Conservation (phyloP, 129 eudicot genomes). For the Escallonia rubra region DNA sequence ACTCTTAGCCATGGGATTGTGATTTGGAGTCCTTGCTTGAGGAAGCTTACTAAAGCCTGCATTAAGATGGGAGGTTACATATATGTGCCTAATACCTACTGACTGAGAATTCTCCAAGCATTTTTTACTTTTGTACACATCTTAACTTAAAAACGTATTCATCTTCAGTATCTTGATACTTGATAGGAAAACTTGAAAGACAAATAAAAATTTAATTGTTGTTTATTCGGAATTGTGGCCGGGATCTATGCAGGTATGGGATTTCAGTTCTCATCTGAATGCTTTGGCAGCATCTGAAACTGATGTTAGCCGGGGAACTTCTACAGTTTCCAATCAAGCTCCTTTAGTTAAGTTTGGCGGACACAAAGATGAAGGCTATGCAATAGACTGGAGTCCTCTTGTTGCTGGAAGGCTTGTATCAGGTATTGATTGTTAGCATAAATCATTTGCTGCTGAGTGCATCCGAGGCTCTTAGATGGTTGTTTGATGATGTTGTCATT, state of each 20-base stretch:
- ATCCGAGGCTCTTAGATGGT: not conserved
- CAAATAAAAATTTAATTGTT: too few species aligned
- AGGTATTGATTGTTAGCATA: slow-evolving; percentile 32
- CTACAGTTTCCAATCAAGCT: slow-evolving; percentile 42
- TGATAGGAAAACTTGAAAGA: too few species aligned
- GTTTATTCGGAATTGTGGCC: too few species aligned
- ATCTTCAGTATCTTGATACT: too few species aligned
- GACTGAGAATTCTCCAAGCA: too few species aligned
- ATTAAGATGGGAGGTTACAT: too few species aligned
- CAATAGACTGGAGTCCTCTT: slow-evolving; percentile 92
- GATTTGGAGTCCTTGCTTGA: too few species aligned
- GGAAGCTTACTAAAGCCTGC: too few species aligned
- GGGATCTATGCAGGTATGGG: slow-evolving; percentile 66
- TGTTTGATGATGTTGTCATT: slow-evolving; percentile 1
- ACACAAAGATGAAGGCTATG: slow-evolving; percentile 98
- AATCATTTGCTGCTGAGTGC: not conserved
- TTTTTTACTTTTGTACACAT: too few species aligned
- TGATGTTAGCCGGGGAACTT: slow-evolving; percentile 35
- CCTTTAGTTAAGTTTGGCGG: slow-evolving; percentile 64
- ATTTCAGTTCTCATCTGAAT: slow-evolving; percentile 69
- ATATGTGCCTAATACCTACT: too few species aligned
- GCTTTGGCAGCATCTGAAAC: slow-evolving; percentile 65
- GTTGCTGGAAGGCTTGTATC: slow-evolving; percentile 89
- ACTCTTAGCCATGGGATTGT: too few species aligned
- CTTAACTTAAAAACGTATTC: too few species aligned